Conservation (phyloP, 768 basidiomycete genomes). For the Coprinellus micaceus region DNA sequence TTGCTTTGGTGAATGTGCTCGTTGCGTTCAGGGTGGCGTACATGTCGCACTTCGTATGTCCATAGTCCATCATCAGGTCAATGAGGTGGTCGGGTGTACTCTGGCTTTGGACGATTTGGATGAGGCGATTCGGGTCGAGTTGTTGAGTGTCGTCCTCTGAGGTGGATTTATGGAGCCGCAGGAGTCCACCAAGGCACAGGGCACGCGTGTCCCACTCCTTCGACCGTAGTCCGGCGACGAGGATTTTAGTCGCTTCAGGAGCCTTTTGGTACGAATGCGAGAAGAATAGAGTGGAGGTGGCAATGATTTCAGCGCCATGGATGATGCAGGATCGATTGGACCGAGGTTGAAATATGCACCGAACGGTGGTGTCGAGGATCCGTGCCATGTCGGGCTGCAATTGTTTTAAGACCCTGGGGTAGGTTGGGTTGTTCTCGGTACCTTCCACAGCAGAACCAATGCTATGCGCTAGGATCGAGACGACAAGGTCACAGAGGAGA, state of each 20-base stretch:
- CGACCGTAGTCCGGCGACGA: slow-evolving; percentile 55
- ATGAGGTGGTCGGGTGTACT: slow-evolving; percentile 45
- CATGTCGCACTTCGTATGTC: slow-evolving; percentile 43
- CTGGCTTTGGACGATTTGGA: slow-evolving; percentile 29
- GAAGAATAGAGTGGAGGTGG: slow-evolving; percentile 42
- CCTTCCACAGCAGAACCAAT: slow-evolving; percentile 41
- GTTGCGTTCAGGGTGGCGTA: neutral
- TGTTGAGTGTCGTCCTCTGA: slow-evolving; percentile 41
- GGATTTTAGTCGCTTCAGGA: slow-evolving; percentile 42
- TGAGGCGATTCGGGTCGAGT: slow-evolving; percentile 47
- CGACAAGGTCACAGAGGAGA: slow-evolving; percentile 45
- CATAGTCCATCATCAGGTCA: slow-evolving; percentile 48
- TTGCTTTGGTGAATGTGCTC: neutral
- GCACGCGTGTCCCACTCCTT: slow-evolving; percentile 51
- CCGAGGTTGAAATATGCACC: slow-evolving; percentile 34
- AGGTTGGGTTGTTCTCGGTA: slow-evolving; percentile 31
- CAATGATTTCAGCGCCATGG: neutral
- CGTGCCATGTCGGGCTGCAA: slow-evolving; percentile 42
- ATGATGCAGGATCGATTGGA: neutral
- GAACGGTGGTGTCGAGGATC: slow-evolving; percentile 41
- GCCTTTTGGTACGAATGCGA: slow-evolving; percentile 41
- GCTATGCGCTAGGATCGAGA: slow-evolving; percentile 52
- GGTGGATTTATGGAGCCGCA: slow-evolving; percentile 44
- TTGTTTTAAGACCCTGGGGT: slow-evolving; percentile 33
- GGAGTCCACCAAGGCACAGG: slow-evolving; percentile 48